A percentile compares a stretch with the other conserved stretches of the same genome.
Evolutionary conservation across 768 basidiomycete genomes (phyloP).

Genomic region (Mycena capillaripes): DNA sequence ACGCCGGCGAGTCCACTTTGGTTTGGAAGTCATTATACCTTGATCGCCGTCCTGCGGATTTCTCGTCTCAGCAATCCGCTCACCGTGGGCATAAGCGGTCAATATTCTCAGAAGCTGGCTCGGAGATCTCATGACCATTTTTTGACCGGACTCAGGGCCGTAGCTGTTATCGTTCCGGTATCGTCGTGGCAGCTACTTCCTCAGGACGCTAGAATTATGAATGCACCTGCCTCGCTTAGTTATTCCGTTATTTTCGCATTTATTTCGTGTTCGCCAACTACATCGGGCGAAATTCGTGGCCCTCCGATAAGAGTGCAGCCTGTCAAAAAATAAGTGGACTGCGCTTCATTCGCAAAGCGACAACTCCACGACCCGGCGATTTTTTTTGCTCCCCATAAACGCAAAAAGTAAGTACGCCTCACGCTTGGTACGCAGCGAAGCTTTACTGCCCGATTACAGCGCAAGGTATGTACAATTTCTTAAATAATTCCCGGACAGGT

Average conservation of each 20-base stretch:
- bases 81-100: not conserved
- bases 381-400: not conserved
- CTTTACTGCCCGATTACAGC: constrained; percentile 9
- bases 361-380: not conserved
- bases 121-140: constrained; percentile 19
- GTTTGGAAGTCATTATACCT: constrained; percentile 7
- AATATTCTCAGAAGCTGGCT: constrained; percentile 6
- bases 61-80: constrained; percentile 16
- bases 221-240: constrained; percentile 6
- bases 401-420: not conserved
- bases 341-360: not conserved
- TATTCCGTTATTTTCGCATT: constrained; percentile 30
- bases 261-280: constrained; percentile 16
- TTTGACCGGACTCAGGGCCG: constrained; percentile 25
- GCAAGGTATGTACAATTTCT: not conserved
- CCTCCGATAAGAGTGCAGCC: not conserved
- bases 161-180: constrained; percentile 24
- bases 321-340: constrained; percentile 4
- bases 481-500: not conserved
- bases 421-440: too few relatives aligned
- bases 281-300: constrained; percentile 5
- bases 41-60: constrained; percentile 27
- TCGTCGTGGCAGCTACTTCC: constrained; percentile 24
- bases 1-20: constrained; percentile 18
- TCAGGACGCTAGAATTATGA: not conserved